Conservation (phyloP, 1,284 basidiomycete species). For the Exobasidium cylindrosporum region DNA sequence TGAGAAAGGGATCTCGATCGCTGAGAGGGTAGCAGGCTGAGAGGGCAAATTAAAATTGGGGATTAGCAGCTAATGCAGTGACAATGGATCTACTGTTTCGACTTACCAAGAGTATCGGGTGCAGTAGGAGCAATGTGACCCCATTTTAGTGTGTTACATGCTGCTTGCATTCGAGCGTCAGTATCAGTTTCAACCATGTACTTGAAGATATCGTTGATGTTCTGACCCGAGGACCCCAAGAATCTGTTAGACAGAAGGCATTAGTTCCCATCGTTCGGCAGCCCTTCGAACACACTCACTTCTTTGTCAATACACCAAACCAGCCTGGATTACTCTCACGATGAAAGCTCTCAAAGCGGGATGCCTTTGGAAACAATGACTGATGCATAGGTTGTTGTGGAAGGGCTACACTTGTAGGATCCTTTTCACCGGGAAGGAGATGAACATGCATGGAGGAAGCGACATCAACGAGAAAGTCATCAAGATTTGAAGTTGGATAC, state of each 20-base stretch:
- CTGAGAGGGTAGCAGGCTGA: constrained; percentile 90
- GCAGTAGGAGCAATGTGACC: constrained; percentile 94
- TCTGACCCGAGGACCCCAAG: constrained; percentile 83
- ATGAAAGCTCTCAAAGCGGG: constrained; percentile 64
- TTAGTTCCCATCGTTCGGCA: neutral
- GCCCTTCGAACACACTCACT: constrained; percentile 23
- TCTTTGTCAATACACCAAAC: constrained; percentile 62
- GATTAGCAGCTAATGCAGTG: neutral
- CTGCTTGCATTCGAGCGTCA: constrained; percentile 64
- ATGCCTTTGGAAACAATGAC: constrained; percentile 72
- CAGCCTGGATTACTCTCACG: constrained; percentile 89
- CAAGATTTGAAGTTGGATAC: constrained; percentile 61
- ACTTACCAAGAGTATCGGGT: constrained; percentile 83
- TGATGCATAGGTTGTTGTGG: constrained; percentile 91
- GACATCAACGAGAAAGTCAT: constrained; percentile 71
- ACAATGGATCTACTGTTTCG: no score
- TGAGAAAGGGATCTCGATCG: constrained; percentile 81
- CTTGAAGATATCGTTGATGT: constrained; percentile 90
- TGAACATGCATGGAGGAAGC: constrained; percentile 59
- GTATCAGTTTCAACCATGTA: constrained; percentile 63
- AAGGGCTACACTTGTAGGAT: constrained; percentile 82
- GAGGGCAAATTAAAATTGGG: neutral
- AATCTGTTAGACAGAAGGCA: constrained; percentile 58
- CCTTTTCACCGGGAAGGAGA: constrained; percentile 77
- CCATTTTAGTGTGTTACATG: constrained; percentile 81